phyloP scores from a whole-genome alignment of 805 yeast species.

The Citeromyces matritensis region DNA sequence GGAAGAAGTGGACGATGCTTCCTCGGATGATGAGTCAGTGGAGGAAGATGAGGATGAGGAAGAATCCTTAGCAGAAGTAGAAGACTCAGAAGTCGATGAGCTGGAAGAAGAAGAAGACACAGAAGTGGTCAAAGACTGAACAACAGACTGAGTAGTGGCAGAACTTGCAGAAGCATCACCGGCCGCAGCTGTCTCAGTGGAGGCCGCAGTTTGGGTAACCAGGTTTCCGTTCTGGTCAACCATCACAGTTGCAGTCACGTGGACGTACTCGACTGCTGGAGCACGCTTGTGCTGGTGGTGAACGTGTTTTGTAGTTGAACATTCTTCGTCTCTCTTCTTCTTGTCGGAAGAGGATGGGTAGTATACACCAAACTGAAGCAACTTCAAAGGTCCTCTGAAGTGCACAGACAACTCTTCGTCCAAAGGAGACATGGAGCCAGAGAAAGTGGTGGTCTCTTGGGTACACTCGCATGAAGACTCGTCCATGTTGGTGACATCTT shows the following conservation, averaged over 20 bases:
- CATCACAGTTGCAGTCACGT: slow-evolving; percentile 67
- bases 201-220: slow-evolving; percentile 11
- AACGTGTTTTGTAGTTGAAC: slow-evolving; percentile 27
- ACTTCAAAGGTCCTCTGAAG: slow-evolving; percentile 78
- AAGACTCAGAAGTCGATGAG: slow-evolving; percentile 6
- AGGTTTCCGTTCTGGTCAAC: slow-evolving; percentile 46
- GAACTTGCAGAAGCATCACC: slow-evolving; percentile 12
- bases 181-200: slow-evolving; percentile 8
- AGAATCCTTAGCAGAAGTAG: slow-evolving; percentile 7
- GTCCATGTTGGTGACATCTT: slow-evolving; percentile 63
- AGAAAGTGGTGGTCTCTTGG: slow-evolving; percentile 37
- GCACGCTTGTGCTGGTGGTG: slow-evolving; percentile 44
- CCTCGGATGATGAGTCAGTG: slow-evolving; percentile 6
- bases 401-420: slow-evolving; percentile 82
- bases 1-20: slow-evolving; percentile 8
- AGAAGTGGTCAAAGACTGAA: slow-evolving; percentile 9
- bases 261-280: slow-evolving; percentile 45
- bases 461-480: slow-evolving; percentile 50
- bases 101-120: slow-evolving; percentile 5
- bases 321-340: slow-evolving; percentile 21
- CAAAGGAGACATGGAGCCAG: slow-evolving; percentile 65
- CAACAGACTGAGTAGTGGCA: slow-evolving; percentile 4
- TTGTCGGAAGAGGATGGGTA: slow-evolving; percentile 34
- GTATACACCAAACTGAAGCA: slow-evolving; percentile 82
- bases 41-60: slow-evolving; percentile 6